A percentile compares a stretch with the other conserved stretches of the same genome.
These are phyloP conservation scores for Rhododendron kiyosumense DNA, from an alignment of 148 eudicot species.

Conservation along the genomic window DNA sequence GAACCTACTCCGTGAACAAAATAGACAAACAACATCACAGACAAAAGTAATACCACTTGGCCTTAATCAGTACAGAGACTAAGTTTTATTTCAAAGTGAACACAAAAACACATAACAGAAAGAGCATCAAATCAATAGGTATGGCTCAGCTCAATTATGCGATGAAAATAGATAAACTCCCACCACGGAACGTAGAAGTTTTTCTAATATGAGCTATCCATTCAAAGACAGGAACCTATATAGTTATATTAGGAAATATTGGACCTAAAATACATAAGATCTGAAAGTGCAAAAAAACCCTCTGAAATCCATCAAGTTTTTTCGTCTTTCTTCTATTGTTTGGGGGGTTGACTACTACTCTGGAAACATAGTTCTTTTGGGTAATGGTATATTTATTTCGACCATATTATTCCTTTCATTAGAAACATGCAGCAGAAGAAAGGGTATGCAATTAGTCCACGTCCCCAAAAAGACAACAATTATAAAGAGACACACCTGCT, in stretches of 20 bases:
- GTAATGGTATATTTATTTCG: background rate
- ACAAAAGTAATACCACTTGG: background rate
- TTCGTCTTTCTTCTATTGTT: background rate
- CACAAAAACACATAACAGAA: background rate
- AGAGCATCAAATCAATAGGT: background rate
- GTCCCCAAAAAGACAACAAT: background rate
- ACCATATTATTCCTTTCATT: background rate
- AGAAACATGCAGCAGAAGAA: background rate
- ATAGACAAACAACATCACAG: background rate
- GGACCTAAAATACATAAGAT: background rate
- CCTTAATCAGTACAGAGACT: background rate
- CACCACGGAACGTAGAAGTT: background rate
- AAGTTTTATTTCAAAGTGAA: background rate
- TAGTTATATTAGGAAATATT: background rate
- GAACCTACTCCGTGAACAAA: background rate
- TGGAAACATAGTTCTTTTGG: background rate
- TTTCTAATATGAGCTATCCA: background rate
- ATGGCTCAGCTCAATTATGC: background rate
- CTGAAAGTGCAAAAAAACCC: background rate
- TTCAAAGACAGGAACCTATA: background rate
- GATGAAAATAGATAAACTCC: background rate
- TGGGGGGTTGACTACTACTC: background rate
- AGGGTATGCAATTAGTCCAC: background rate
- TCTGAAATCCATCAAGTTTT: background rate
- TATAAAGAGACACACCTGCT: constrained; percentile 44